These are phyloP conservation scores for Pichia kluyveri DNA, from an alignment of 805 yeast genomes.

Conservation along the genomic window DNA sequence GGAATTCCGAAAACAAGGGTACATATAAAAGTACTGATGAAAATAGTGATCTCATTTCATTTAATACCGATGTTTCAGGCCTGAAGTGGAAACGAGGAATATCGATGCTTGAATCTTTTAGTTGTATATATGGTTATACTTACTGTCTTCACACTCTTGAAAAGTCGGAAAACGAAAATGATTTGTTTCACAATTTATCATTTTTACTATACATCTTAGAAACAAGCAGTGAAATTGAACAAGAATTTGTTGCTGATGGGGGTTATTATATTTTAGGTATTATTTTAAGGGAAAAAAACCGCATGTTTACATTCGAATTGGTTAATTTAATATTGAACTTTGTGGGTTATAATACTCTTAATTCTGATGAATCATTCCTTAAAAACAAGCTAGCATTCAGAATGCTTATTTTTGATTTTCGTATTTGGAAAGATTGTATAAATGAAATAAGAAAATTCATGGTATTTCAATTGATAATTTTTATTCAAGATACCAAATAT, in stretches of 20 bases:
- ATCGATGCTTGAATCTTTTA: slow-evolving; percentile 26
- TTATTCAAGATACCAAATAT: slow-evolving; percentile 45
- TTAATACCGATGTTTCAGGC: not conserved
- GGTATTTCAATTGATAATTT: slow-evolving; percentile 47
- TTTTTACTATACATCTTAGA: slow-evolving; percentile 35
- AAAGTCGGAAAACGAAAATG: slow-evolving; percentile 26
- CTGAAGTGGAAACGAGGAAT: not conserved
- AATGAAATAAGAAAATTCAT: slow-evolving; percentile 42
- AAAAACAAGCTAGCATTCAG: slow-evolving; percentile 49
- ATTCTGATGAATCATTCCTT: slow-evolving; percentile 49
- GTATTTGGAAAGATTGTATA: slow-evolving; percentile 37
- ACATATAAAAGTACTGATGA: not conserved
- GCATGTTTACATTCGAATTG: slow-evolving; percentile 31
- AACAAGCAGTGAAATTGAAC: slow-evolving; percentile 35
- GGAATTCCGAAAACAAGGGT: not conserved
- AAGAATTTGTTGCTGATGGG: slow-evolving; percentile 49
- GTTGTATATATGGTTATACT: slow-evolving; percentile 23
- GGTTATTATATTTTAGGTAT: slow-evolving; percentile 56
- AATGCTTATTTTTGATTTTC: slow-evolving; percentile 52
- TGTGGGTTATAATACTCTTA: slow-evolving; percentile 45
- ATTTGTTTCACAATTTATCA: slow-evolving; percentile 28
- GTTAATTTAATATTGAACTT: slow-evolving; percentile 40
- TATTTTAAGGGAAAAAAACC: slow-evolving; percentile 39
- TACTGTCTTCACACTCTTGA: slow-evolving; percentile 27
- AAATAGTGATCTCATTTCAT: not conserved